phyloP scores from a whole-genome alignment of 2,329 filamentous ascomycete species.

The Sphaerulina musiva region DNA sequence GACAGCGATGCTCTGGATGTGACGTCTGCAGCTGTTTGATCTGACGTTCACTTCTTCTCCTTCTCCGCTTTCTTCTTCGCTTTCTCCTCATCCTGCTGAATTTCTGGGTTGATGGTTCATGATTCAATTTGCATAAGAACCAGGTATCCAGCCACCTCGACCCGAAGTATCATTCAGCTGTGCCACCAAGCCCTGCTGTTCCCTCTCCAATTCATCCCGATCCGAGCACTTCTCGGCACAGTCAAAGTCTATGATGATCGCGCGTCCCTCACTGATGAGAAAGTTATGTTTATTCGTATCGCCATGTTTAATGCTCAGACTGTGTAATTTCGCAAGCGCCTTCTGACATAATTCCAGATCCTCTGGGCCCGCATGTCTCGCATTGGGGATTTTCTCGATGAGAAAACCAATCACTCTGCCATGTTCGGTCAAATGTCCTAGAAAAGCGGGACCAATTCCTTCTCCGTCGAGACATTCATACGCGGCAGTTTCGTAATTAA shows the following conservation, averaged over 20 bases:
- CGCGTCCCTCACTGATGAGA: not conserved
- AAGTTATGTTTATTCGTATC: not conserved
- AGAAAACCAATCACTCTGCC: slow-evolving; percentile 39
- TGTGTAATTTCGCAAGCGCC: not conserved
- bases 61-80: too few species aligned
- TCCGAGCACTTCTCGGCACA: not conserved
- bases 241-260: not conserved
- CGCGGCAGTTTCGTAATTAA: slow-evolving; percentile 35
- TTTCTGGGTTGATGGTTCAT: too few species aligned
- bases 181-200: not conserved
- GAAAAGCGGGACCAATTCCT: slow-evolving; percentile 36
- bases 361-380: slow-evolving; percentile 24
- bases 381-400: slow-evolving; percentile 29
- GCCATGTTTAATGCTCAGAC: not conserved
- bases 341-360: slow-evolving; percentile 19
- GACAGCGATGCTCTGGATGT: too few species aligned
- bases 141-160: too few species aligned
- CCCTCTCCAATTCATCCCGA: not conserved
- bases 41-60: too few species aligned
- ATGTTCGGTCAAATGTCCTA: slow-evolving; percentile 37
- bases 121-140: too few species aligned
- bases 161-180: too few species aligned
- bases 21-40: too few species aligned
- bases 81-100: too few species aligned
- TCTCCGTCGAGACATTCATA: slow-evolving; percentile 36